Percentiles rank a stretch among this genome's conserved stretches.
phyloP scores from a whole-genome alignment of 2,329 filamentous ascomycete genomes.

The Aspergillus ochraceus region DNA sequence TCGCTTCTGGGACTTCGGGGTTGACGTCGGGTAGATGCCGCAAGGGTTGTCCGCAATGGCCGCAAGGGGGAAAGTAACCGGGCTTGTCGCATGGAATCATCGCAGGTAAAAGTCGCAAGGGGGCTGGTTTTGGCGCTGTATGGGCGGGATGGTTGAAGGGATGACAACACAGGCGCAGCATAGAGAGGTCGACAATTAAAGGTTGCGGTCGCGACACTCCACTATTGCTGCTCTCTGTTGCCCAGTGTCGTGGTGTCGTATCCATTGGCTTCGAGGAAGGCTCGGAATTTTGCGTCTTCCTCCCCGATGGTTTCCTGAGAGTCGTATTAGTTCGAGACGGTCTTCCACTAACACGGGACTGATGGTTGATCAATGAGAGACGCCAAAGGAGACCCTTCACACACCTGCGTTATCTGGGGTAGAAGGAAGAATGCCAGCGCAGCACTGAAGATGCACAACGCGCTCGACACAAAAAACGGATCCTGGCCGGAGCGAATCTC shows the following conservation, averaged over 20 bases:
- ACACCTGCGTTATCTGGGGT: slow-evolving; percentile 67
- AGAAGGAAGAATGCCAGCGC: slow-evolving; percentile 65
- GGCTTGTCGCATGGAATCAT: not conserved
- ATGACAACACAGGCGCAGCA: not conserved
- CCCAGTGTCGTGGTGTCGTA: slow-evolving; percentile 69
- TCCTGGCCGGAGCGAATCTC: slow-evolving; percentile 69
- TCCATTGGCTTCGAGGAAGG: slow-evolving; percentile 70
- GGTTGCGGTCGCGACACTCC: slow-evolving; percentile 8
- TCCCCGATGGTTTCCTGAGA: slow-evolving; percentile 76
- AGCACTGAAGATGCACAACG: slow-evolving; percentile 74
- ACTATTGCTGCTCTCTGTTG: slow-evolving; percentile 18
- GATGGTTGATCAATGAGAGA: not conserved
- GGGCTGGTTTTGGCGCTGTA: not conserved
- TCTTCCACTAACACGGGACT: not conserved
- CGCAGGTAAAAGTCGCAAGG: not conserved
- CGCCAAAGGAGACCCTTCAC: not conserved
- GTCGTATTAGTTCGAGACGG: slow-evolving; percentile 31
- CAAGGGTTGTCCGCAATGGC: not conserved
- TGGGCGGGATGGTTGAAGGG: not conserved
- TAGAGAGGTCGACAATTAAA: not conserved
- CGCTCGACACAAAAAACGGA: slow-evolving; percentile 82
- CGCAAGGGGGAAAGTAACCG: not conserved
- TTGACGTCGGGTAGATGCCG: not conserved
- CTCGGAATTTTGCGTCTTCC: slow-evolving; percentile 75
- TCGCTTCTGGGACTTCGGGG: not conserved